Percentiles rank a stretch among this genome's conserved stretches.
These are phyloP conservation scores for Boletus pseudo-olivaceus DNA, from an alignment of 768 basidiomycete genomes.

Conservation along the genomic window DNA sequence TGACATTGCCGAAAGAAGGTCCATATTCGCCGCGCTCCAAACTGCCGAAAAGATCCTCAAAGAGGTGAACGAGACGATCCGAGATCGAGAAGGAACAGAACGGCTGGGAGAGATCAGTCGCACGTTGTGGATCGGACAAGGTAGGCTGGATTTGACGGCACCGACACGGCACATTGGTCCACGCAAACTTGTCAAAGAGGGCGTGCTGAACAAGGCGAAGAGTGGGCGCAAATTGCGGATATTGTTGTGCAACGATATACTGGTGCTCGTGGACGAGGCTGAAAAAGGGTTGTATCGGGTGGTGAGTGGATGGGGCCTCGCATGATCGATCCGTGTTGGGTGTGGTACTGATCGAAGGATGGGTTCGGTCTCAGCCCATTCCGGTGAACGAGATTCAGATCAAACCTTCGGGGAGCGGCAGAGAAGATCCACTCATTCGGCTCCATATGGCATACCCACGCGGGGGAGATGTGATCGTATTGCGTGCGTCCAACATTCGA, in stretches of 20 bases:
- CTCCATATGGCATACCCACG: constrained; percentile 65
- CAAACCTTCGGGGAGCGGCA: constrained; percentile 44
- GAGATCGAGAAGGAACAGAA: constrained; percentile 77
- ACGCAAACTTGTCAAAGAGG: constrained; percentile 79
- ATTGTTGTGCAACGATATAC: constrained; percentile 85
- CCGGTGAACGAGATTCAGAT: constrained; percentile 65
- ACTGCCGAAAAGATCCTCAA: constrained; percentile 71
- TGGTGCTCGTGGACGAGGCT: constrained; percentile 76
- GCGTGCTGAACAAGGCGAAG: constrained; percentile 73
- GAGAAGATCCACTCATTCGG: constrained; percentile 68
- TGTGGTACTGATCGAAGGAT: background rate
- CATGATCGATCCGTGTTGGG: background rate
- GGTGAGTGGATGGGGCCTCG: constrained; percentile 44
- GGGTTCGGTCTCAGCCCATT: constrained; percentile 51
- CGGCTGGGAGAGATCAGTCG: constrained; percentile 73
- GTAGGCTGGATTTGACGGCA: constrained; percentile 85
- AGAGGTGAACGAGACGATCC: constrained; percentile 85
- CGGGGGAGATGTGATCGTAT: constrained; percentile 65
- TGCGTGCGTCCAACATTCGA: constrained; percentile 54
- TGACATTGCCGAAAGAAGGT: constrained; percentile 47
- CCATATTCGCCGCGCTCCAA: constrained; percentile 52
- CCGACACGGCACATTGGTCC: constrained; percentile 82
- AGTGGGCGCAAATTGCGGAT: constrained; percentile 74
- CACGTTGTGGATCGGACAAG: constrained; percentile 84
- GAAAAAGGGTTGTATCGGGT: constrained; percentile 76